phyloP scores from a whole-genome alignment of 352 stramenopile genomes.

The Detonula confervacea region DNA sequence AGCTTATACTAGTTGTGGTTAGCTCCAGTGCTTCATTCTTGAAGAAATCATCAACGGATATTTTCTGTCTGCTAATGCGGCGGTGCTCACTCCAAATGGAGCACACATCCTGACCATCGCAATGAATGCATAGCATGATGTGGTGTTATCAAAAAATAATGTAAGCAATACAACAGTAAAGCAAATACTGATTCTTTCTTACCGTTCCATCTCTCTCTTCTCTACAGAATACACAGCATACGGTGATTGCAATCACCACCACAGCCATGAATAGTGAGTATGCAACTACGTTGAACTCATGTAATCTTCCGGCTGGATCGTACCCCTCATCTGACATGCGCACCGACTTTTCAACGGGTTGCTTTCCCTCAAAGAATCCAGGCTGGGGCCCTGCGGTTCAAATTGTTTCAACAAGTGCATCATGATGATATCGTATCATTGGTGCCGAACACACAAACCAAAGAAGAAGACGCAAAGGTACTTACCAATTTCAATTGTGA shows the following conservation, averaged over 20 bases:
- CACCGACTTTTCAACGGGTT: slow-evolving; percentile 39
- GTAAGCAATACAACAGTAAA: no score
- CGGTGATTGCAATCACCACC: slow-evolving; percentile 18
- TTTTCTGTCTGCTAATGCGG: slow-evolving; percentile 27
- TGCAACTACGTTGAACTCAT: slow-evolving; percentile 11
- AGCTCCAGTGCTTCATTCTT: slow-evolving; percentile 14
- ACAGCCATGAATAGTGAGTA: slow-evolving; percentile 38
- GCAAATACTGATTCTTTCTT: no score
- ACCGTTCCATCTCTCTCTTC: slow-evolving; percentile 48
- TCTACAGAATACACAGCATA: slow-evolving; percentile 44
- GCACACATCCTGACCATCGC: slow-evolving; percentile 1
- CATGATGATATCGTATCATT: no score
- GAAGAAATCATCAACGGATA: slow-evolving; percentile 46
- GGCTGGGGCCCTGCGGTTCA: slow-evolving; percentile 18
- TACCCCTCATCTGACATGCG: slow-evolving; percentile 31
- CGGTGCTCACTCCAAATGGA: slow-evolving; percentile 15
- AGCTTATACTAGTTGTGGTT: slow-evolving; percentile 12
- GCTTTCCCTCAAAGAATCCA: slow-evolving; percentile 34
- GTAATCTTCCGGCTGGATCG: not conserved
- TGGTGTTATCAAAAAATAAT: no score
- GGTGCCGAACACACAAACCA: no score
- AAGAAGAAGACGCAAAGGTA: not conserved
- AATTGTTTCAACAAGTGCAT: no score
- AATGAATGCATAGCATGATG: not conserved
- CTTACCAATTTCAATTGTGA: slow-evolving; percentile 60